These are phyloP conservation scores for Sphagnum tenellum DNA, from an alignment of 225 moss, liverwort and hornwort species.

Conservation along the genomic window DNA sequence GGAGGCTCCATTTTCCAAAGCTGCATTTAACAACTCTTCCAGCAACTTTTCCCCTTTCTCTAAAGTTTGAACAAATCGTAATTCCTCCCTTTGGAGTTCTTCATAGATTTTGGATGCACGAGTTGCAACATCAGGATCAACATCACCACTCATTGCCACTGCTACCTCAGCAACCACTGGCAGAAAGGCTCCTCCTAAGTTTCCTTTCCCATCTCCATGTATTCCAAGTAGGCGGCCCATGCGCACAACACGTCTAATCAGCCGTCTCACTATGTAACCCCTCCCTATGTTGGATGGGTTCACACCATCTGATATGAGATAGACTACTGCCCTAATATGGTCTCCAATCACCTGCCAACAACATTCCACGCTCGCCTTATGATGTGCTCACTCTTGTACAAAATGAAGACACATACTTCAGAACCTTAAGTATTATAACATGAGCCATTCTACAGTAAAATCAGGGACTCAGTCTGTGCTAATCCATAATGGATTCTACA, in stretches of 20 bases:
- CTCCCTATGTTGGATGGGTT: slow-evolving; percentile 73
- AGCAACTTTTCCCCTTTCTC: slow-evolving; percentile 84
- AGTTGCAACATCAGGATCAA: slow-evolving; percentile 54
- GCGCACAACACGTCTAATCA: slow-evolving; percentile 84
- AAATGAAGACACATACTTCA: not conserved
- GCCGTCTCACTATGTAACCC: slow-evolving; percentile 75
- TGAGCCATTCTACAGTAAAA: too few relatives aligned
- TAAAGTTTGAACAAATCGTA: slow-evolving; percentile 77
- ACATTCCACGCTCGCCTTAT: not conserved
- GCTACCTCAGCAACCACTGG: slow-evolving; percentile 71
- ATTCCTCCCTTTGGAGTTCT: slow-evolving; percentile 70
- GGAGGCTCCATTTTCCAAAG: slow-evolving; percentile 22
- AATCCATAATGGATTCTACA: too few relatives aligned
- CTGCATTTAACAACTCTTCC: slow-evolving; percentile 63
- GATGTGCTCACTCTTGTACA: not conserved
- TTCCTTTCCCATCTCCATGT: slow-evolving; percentile 72
- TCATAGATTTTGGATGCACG: slow-evolving; percentile 61
- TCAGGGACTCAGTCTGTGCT: too few relatives aligned
- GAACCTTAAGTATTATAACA: too few relatives aligned
- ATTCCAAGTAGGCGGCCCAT: slow-evolving; percentile 91
- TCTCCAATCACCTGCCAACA: slow-evolving; percentile 82
- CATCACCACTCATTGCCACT: slow-evolving; percentile 59
- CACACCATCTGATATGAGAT: slow-evolving; percentile 91
- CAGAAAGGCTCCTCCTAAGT: slow-evolving; percentile 67
- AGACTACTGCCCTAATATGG: slow-evolving; percentile 84